Evolutionary conservation across 2,329 filamentous ascomycete genomes (phyloP).

Genomic region (Grosmannia penicillata): DNA sequence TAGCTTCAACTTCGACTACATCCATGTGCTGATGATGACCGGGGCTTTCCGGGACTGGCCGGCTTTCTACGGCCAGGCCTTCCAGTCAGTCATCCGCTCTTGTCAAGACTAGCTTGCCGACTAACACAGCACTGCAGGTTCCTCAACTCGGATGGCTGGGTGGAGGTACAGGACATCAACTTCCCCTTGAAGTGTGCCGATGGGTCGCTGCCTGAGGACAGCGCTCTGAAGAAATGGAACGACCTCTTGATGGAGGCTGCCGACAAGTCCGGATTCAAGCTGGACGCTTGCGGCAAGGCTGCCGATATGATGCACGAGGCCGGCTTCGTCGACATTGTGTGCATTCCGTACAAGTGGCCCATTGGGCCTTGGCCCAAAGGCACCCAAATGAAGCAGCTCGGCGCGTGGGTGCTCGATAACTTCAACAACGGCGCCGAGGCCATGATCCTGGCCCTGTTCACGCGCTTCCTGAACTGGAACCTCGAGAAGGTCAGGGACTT

Average conservation of each 20-base stretch:
- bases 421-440: conserved; percentile 18
- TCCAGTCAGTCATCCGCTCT: conserved; percentile 12
- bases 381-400: conserved; percentile 19
- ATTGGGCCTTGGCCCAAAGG: conserved; percentile 22
- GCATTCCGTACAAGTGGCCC: conserved; percentile 20
- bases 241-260: conserved; percentile 17
- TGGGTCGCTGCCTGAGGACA: conserved; percentile 12
- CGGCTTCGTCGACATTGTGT: conserved; percentile 20
- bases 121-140: conserved; percentile 9
- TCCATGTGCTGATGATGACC: conserved; percentile 16
- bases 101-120: too few relatives aligned
- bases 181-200: conserved; percentile 18
- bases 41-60: conserved; percentile 15
- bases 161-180: conserved; percentile 17
- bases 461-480: conserved; percentile 21
- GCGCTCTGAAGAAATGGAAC: conserved; percentile 15
- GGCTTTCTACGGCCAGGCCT: conserved; percentile 12
- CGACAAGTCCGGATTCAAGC: conserved; percentile 13
- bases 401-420: conserved; percentile 18
- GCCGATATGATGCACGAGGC: conserved; percentile 16
- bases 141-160: conserved; percentile 12
- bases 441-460: conserved; percentile 21
- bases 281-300: conserved; percentile 15
- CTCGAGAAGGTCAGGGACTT: conserved; percentile 16
- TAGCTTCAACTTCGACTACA: conserved; percentile 14